Conservation (phyloP, 495 filamentous ascomycete species). For the Talaromyces trachyspermus region DNA sequence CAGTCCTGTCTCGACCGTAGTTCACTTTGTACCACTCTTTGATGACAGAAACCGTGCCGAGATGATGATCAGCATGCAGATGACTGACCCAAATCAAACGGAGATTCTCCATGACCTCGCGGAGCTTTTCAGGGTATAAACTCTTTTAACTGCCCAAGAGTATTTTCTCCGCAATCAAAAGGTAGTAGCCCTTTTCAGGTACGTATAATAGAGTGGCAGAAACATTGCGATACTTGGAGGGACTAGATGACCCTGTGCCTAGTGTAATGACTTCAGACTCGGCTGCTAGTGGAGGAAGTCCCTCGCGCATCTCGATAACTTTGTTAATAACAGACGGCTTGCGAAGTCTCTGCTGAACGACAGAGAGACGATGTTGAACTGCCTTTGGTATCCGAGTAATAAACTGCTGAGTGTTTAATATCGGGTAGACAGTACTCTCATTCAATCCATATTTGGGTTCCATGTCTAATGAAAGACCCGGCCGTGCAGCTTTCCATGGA, state of each 20-base stretch:
- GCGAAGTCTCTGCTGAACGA: slow-evolving; percentile 20
- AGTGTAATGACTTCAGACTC: slow-evolving; percentile 79
- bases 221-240: slow-evolving; percentile 92
- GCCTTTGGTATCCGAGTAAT: slow-evolving; percentile 33
- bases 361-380: slow-evolving; percentile 30
- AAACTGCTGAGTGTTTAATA: slow-evolving; percentile 43
- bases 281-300: slow-evolving; percentile 48
- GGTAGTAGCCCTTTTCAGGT: slow-evolving; percentile 73
- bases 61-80: slow-evolving; percentile 92
- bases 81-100: slow-evolving; percentile 91
- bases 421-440: slow-evolving; percentile 35
- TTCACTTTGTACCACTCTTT: slow-evolving; percentile 63
- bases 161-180: slow-evolving; percentile 94
- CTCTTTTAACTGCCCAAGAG: slow-evolving; percentile 82
- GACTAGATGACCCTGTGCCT: slow-evolving; percentile 82
- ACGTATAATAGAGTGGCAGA: slow-evolving; percentile 78
- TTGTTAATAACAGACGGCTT: slow-evolving; percentile 21
- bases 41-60: slow-evolving; percentile 72
- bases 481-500: slow-evolving; percentile 19
- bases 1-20: slow-evolving; percentile 18
- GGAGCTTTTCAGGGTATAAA: slow-evolving; percentile 56
- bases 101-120: slow-evolving; percentile 66
- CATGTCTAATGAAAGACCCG: slow-evolving; percentile 53
- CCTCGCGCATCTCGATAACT: slow-evolving; percentile 33
- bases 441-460: slow-evolving; percentile 55